phyloP scores from a whole-genome alignment of 192 early-diverging fungal species.

The Geranomyces michiganensis region DNA sequence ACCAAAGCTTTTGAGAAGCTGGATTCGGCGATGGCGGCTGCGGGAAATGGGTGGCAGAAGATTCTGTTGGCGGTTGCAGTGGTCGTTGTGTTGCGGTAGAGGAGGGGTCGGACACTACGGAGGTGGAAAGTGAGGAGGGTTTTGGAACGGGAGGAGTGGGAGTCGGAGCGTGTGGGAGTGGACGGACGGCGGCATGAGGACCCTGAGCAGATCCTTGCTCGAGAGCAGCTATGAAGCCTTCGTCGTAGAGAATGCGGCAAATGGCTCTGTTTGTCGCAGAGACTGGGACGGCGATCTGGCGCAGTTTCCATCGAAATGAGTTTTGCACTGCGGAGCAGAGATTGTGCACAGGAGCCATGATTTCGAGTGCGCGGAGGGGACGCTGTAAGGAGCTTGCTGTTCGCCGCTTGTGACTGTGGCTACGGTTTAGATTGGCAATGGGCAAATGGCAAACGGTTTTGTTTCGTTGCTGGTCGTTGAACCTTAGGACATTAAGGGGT shows the following conservation, averaged over 20 bases:
- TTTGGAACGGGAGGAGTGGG: no score
- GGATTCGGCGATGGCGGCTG: not conserved
- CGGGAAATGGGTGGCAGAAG: not conserved
- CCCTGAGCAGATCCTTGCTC: constrained; percentile 75
- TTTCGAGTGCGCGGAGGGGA: not conserved
- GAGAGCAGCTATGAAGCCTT: constrained; percentile 87
- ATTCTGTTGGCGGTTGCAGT: not conserved
- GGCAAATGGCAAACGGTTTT: no score
- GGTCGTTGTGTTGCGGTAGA: not conserved
- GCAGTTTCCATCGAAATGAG: constrained; percentile 79
- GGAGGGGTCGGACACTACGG: no score
- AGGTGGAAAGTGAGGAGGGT: no score
- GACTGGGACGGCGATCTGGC: constrained; percentile 84
- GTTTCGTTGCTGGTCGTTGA: no score
- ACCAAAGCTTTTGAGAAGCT: constrained; percentile 67
- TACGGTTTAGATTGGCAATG: no score
- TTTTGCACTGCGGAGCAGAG: constrained; percentile 75
- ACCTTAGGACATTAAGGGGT: no score
- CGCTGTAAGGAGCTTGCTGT: not conserved
- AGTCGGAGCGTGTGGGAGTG: not conserved
- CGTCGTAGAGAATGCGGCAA: constrained; percentile 81
- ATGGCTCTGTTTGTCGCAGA: constrained; percentile 87
- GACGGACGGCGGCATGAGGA: constrained; percentile 45
- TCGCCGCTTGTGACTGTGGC: no score
- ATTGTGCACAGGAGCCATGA: constrained; percentile 15